Evolutionary conservation across 306 rosid species (phyloP).

Genomic region (Cicer chorassanicum): DNA sequence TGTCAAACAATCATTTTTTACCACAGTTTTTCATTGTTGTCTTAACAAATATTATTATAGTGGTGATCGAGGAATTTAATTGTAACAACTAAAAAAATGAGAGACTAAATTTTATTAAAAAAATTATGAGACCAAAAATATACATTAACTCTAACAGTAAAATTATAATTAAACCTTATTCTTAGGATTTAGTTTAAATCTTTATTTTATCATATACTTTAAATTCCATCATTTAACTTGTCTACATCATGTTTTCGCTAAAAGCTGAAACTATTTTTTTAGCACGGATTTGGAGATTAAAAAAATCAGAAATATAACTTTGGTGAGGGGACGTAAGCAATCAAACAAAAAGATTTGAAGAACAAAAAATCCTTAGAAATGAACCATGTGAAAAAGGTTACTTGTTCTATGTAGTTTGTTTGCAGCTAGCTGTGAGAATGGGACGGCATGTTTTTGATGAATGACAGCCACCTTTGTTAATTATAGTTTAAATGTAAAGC

Average conservation of each 20-base stretch:
- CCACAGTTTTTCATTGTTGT: too few species aligned
- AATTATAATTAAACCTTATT: too few species aligned
- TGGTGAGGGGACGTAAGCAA: background rate
- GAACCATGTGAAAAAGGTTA: conserved; percentile 20
- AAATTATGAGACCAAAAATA: background rate
- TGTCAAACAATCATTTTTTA: too few species aligned
- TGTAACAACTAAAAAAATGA: too few species aligned
- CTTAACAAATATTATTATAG: too few species aligned
- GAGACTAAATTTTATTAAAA: too few species aligned
- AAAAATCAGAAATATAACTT: background rate
- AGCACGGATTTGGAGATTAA: too few species aligned
- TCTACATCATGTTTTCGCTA: background rate
- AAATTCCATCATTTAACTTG: background rate
- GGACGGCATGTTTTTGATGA: conserved; percentile 44
- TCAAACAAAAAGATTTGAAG: background rate
- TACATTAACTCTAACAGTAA: background rate
- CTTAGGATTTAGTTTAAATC: background rate
- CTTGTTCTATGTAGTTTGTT: background rate
- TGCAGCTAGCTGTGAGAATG: background rate
- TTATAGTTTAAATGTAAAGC: conserved; percentile 12
- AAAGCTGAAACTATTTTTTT: too few species aligned
- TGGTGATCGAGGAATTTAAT: too few species aligned
- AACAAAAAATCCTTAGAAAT: background rate
- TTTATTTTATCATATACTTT: background rate
- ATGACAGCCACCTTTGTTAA: conserved; percentile 42